Conservation (phyloP, 441 rosid species). For the Sinapis alba region DNA sequence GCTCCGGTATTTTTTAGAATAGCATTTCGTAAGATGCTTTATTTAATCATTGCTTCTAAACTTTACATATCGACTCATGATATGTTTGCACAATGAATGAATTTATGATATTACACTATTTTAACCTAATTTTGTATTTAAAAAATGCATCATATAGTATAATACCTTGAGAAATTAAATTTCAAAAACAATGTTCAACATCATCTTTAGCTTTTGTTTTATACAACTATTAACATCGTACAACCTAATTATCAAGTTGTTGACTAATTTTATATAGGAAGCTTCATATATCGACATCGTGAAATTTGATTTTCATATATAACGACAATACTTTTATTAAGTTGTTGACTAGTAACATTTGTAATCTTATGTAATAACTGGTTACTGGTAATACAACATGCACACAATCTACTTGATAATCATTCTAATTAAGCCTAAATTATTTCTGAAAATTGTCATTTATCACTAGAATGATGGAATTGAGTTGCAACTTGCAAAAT, state of each 20-base stretch:
- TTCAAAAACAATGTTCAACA: background rate
- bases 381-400: background rate
- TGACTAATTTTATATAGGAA: background rate
- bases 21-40: conserved; percentile 19
- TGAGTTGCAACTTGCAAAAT: conserved; percentile 8
- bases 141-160: background rate
- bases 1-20: conserved; percentile 9
- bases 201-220: background rate
- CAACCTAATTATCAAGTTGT: background rate
- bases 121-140: background rate
- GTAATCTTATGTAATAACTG: background rate
- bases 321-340: background rate
- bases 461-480: background rate
- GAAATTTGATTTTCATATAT: background rate
- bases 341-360: background rate
- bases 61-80: background rate
- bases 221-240: background rate
- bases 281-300: background rate
- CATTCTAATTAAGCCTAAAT: background rate
- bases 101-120: background rate
- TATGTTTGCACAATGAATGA: background rate
- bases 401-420: background rate
- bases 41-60: conserved; percentile 25
- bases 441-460: background rate
- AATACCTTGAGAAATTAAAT: background rate